Evolutionary conservation across 2,329 filamentous ascomycete genomes (phyloP).

Genomic region (Ophiostoma ips): DNA sequence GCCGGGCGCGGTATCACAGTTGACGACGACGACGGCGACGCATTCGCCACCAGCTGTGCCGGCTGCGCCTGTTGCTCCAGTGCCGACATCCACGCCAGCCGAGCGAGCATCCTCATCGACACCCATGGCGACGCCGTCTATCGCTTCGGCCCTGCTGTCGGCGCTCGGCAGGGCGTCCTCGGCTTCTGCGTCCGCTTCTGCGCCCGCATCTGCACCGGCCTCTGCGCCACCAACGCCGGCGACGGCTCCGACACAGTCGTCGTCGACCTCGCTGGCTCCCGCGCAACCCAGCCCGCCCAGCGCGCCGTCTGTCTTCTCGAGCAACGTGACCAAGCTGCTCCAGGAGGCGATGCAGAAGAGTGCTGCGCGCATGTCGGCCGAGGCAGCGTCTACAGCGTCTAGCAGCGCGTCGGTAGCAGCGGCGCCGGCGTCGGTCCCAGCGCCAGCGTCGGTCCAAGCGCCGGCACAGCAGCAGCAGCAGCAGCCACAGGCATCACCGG

Average conservation of each 20-base stretch:
- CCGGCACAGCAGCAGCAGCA: neutral
- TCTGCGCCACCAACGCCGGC: neutral
- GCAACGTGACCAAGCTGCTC: constrained; percentile 13
- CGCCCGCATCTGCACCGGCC: neutral
- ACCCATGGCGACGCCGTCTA: neutral
- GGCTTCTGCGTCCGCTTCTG: neutral
- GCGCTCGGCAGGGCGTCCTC: neutral
- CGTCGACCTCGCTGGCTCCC: neutral
- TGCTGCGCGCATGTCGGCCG: neutral
- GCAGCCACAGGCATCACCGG: too few species aligned
- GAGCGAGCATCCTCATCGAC: neutral
- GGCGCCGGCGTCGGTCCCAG: neutral
- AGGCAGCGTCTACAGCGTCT: neutral
- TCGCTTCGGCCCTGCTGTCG: neutral
- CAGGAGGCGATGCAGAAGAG: constrained; percentile 14
- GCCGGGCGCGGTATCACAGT: neutral
- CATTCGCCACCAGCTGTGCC: neutral
- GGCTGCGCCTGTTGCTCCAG: neutral
- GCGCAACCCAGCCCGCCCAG: neutral
- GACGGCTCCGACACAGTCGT: neutral
- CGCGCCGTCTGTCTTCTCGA: constrained; percentile 2
- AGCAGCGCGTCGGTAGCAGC: neutral
- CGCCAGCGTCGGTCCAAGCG: neutral
- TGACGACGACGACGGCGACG: neutral
- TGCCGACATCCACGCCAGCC: neutral